Evolutionary conservation across 257 asterid species (phyloP).

Genomic region (Lantana camara): DNA sequence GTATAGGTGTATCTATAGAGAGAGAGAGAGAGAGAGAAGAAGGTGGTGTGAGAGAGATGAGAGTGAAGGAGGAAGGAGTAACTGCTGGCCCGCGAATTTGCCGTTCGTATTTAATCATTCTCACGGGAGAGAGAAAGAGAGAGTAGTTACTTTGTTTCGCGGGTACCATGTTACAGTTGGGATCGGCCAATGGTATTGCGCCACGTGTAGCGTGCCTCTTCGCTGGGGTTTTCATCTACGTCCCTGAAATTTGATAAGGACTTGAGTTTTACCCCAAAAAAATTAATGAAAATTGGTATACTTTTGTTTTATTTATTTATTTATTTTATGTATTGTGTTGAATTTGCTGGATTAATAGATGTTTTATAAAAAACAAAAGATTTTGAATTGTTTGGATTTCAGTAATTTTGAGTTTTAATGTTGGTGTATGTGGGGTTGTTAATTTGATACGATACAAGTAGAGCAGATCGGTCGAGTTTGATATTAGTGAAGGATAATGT

Average conservation of each 20-base stretch:
- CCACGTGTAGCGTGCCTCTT: slow-evolving; percentile 36
- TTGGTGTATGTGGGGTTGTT: no score
- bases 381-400: no score
- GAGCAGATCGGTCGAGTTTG: no score
- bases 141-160: slow-evolving; percentile 27
- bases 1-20: background rate
- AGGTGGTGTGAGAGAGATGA: no score
- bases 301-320: no score
- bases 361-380: no score
- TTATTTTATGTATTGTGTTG: no score
- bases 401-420: no score
- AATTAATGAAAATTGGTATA: no score
- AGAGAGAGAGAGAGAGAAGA: slow-evolving; percentile 2
- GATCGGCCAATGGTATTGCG: slow-evolving; percentile 23
- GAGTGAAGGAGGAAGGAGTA: slow-evolving; percentile 25
- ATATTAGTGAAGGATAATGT: no score
- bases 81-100: slow-evolving; percentile 56
- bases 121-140: slow-evolving; percentile 52
- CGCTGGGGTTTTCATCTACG: slow-evolving; percentile 20
- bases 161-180: slow-evolving; percentile 35
- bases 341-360: no score
- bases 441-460: no score
- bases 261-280: background rate
- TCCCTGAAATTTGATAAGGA: background rate
- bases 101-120: slow-evolving; percentile 70